phyloP scores from a whole-genome alignment of 2,329 filamentous ascomycete species.

The Cryphonectria radicalis region DNA sequence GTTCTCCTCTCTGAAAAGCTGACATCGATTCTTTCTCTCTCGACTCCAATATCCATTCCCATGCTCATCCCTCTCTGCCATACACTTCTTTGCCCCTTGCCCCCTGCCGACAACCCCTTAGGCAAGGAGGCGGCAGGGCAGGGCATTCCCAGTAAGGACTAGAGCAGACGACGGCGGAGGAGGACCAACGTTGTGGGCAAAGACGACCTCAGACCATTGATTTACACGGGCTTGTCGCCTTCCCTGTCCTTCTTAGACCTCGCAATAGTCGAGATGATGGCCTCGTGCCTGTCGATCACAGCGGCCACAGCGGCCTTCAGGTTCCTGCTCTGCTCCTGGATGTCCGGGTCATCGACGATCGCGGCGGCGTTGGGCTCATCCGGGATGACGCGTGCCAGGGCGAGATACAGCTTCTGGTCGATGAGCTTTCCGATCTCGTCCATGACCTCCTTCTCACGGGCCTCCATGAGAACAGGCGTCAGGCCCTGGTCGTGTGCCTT shows the following conservation, averaged over 20 bases:
- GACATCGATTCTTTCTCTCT: neutral
- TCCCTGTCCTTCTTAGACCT: conserved; percentile 28
- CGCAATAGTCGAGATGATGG: conserved; percentile 28
- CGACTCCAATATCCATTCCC: neutral
- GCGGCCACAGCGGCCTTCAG: conserved; percentile 28
- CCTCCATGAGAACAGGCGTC: conserved; percentile 24
- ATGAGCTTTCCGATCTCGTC: conserved; percentile 30
- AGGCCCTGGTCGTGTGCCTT: conserved; percentile 25
- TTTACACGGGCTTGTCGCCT: conserved; percentile 23
- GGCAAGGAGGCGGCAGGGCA: neutral
- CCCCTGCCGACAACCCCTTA: neutral
- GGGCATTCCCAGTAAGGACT: neutral
- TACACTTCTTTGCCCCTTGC: neutral
- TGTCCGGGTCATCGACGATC: conserved; percentile 28
- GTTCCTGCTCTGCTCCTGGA: conserved; percentile 27
- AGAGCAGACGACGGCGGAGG: neutral
- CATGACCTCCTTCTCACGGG: conserved; percentile 28
- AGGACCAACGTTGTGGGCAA: neutral
- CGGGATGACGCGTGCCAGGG: conserved; percentile 26
- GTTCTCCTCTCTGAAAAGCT: neutral
- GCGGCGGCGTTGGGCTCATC: conserved; percentile 22
- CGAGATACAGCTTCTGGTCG: conserved; percentile 29
- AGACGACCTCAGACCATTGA: neutral
- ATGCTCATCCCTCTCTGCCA: neutral
- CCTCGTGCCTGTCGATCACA: conserved; percentile 27